Conservation (phyloP, 805 yeast species). For the Ogataea nonfermentans region DNA sequence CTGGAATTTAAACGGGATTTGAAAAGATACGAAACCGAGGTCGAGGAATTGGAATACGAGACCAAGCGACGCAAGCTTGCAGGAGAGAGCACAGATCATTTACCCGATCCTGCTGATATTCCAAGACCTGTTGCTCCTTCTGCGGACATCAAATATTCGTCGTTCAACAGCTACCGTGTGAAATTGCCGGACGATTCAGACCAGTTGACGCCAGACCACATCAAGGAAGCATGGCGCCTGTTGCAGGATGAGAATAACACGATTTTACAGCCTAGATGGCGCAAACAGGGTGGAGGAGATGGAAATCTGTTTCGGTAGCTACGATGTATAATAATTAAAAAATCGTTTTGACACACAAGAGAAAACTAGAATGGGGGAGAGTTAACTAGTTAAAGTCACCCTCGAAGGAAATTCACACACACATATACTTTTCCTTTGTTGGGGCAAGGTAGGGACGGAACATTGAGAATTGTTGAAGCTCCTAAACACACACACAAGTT, state of each 20-base stretch:
- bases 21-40: slow-evolving; percentile 25
- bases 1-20: slow-evolving; percentile 40
- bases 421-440: slow-evolving; percentile 15
- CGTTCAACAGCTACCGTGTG: slow-evolving; percentile 21
- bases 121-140: slow-evolving; percentile 19
- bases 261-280: slow-evolving; percentile 61
- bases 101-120: slow-evolving; percentile 28
- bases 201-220: slow-evolving; percentile 80
- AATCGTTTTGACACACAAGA: slow-evolving; percentile 7
- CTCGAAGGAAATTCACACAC: slow-evolving; percentile 18
- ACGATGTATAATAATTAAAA: slow-evolving; percentile 4
- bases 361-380: slow-evolving; percentile 14
- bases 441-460: background rate
- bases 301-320: slow-evolving; percentile 63
- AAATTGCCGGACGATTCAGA: slow-evolving; percentile 34
- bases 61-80: slow-evolving; percentile 39
- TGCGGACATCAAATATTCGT: slow-evolving; percentile 1
- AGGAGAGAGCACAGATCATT: slow-evolving; percentile 35
- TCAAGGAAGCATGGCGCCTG: slow-evolving; percentile 85
- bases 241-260: slow-evolving; percentile 66
- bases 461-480: background rate
- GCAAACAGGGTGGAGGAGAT: slow-evolving; percentile 68
- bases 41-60: slow-evolving; percentile 28
- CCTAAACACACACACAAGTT: slow-evolving; percentile 13
- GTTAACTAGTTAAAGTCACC: slow-evolving; percentile 22